phyloP scores from a whole-genome alignment of 1,284 basidiomycete species.

The Coniferiporia weirii region DNA sequence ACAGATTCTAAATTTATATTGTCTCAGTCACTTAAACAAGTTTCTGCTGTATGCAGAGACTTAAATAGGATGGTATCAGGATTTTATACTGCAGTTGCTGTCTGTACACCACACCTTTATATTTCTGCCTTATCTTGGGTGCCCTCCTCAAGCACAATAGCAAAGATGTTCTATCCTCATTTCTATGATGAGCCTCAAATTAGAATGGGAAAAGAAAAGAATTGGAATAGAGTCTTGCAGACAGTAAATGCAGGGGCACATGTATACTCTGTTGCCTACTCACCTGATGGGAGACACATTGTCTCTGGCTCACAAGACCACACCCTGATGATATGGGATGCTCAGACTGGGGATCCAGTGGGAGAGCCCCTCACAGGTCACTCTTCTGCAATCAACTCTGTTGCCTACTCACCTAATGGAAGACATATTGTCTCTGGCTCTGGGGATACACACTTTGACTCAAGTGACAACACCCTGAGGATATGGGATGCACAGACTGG shows the following conservation, averaged over 20 bases:
- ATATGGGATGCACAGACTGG: constrained; percentile 70
- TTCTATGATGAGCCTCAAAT: neutral
- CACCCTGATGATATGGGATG: no score
- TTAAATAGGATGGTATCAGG: neutral
- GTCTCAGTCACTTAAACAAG: neutral
- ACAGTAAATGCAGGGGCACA: neutral
- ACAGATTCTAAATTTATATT: no score
- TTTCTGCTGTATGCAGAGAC: neutral
- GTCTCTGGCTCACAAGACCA: no score
- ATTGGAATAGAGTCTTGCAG: neutral
- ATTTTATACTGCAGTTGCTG: neutral
- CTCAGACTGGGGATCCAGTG: neutral
- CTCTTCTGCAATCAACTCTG: neutral
- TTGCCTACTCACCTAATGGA: neutral
- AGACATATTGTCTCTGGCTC: constrained; percentile 67
- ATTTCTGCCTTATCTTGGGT: neutral
- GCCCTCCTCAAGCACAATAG: neutral
- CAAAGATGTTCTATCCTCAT: neutral
- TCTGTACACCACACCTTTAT: neutral
- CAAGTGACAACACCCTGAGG: constrained; percentile 74
- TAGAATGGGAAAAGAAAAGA: neutral
- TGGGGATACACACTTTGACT: no score
- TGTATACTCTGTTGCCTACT: no score
- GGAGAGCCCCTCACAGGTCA: neutral
- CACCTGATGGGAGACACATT: neutral